Conservation (phyloP, 2,329 filamentous ascomycete genomes). For the Fusarium setosum region DNA sequence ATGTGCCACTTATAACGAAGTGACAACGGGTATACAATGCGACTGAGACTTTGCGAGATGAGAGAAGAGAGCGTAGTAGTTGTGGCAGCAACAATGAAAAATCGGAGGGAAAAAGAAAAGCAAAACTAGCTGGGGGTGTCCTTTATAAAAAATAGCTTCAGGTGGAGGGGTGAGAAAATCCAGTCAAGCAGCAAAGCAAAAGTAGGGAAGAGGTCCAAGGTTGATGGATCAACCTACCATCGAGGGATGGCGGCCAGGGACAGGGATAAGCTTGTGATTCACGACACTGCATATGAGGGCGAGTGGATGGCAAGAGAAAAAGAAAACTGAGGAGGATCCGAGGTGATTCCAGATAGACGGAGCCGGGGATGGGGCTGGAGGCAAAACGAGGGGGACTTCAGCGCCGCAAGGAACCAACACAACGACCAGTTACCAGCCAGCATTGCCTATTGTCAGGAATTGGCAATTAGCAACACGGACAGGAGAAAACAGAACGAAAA, state of each 20-base stretch:
- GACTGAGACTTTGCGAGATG: slow-evolving; percentile 28
- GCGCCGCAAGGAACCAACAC: slow-evolving; percentile 14
- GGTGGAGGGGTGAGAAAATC: slow-evolving; percentile 12
- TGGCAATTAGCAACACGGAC: slow-evolving; percentile 17
- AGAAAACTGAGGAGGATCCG: slow-evolving; percentile 14
- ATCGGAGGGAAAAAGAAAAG: slow-evolving; percentile 32
- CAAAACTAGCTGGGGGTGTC: slow-evolving; percentile 28
- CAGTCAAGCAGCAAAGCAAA: slow-evolving; percentile 6
- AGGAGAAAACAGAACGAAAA: slow-evolving; percentile 14
- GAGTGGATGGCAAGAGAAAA: slow-evolving; percentile 22
- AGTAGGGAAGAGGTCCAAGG: slow-evolving; percentile 17
- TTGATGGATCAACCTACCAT: slow-evolving; percentile 31
- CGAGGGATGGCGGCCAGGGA: slow-evolving; percentile 7
- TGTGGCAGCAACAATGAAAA: slow-evolving; percentile 6
- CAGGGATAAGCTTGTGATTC: slow-evolving; percentile 37
- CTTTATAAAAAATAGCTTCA: slow-evolving; percentile 24
- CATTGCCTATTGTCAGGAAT: slow-evolving; percentile 2
- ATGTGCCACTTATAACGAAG: slow-evolving; percentile 21
- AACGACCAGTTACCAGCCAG: slow-evolving; percentile 22
- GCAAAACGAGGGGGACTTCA: slow-evolving; percentile 21
- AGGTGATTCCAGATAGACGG: slow-evolving; percentile 27
- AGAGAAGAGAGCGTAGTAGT: slow-evolving; percentile 27
- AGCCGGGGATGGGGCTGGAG: slow-evolving; percentile 19
- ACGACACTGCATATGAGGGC: slow-evolving; percentile 27
- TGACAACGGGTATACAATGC: slow-evolving; percentile 16